Base-by-base conservation (phyloP, 805 yeast species). In the Candida dajiaensis region DNA sequence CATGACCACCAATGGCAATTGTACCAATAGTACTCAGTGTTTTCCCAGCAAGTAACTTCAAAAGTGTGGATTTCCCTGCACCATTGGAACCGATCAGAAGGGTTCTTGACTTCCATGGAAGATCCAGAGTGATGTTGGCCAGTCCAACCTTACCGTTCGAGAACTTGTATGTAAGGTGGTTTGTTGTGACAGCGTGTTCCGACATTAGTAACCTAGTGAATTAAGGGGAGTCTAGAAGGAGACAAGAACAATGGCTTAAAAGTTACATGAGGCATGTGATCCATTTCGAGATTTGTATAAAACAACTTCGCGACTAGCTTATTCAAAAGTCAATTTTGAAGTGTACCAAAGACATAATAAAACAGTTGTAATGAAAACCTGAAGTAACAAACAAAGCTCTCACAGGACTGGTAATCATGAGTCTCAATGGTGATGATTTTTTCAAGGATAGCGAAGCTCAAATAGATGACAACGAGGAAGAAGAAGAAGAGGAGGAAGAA, bases 61-160 rank as follows among this genome's bases (percentile, higher is more conserved):
- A 71, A 38, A 94, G 64, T 0, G 99, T 94, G 1, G 97, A 87
- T 64, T 94, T 94, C 5, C 99, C 98, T 1, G 99, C 98, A 18
- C 99, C 99, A 57, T 90, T 90, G 12, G 98, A 95, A 0, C 99
- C 99, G 21, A 94, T 74, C 8, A 94, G 65, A 31, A 94, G 69
- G 11, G 90, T 80, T 49, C 96, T 75, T 1, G 92, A 77, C 7
- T 85, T 81, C 74, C 85, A 78, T 1, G 83, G 80, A 19, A 94
- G 73, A 12, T 69, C 54, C 37, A 94, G 58, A 33, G 73, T 70
- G 50, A 92, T 75, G 41, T 86, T 73, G 26, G 76, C 74, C 15
- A 94, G 70, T 0, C 96, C 95, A 3, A 86, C 76, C 43, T 75
- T 73, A 4, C 75, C 70, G 7, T 68, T 65, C 1, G 84, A 77